A percentile compares a stretch with the other conserved stretches of the same genome.
Evolutionary conservation across 352 stramenopile genomes (phyloP).

Genomic region (Phytophthora crassamura): DNA sequence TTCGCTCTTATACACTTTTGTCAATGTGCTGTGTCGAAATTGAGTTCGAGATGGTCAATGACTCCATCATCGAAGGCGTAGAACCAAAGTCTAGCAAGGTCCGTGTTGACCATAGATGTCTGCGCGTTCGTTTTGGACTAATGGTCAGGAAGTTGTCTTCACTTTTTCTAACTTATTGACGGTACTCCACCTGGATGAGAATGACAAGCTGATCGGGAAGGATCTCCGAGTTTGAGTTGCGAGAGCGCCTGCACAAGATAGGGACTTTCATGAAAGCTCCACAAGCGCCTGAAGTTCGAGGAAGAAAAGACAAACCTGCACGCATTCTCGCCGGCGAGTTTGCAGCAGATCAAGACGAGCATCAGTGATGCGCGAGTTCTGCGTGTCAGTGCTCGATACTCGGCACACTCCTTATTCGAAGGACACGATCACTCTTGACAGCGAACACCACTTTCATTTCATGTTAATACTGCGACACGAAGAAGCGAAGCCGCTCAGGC

Average conservation of each 20-base stretch:
- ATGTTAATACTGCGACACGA: slow-evolving; percentile 18
- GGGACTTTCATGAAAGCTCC: slow-evolving; percentile 46
- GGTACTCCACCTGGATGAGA: slow-evolving; percentile 48
- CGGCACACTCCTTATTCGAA: too few relatives aligned
- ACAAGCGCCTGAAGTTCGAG: slow-evolving; percentile 52
- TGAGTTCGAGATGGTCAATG: slow-evolving; percentile 56
- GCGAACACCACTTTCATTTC: slow-evolving; percentile 11
- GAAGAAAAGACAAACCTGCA: slow-evolving; percentile 46
- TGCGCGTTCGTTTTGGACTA: too few relatives aligned
- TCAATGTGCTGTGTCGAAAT: slow-evolving; percentile 30
- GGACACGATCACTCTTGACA: too few relatives aligned
- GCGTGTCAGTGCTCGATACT: too few relatives aligned
- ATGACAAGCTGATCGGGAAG: slow-evolving; percentile 37
- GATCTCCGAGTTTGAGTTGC: slow-evolving; percentile 40
- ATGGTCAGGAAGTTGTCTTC: neutral
- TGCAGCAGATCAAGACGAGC: slow-evolving; percentile 22
- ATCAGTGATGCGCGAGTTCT: slow-evolving; percentile 24
- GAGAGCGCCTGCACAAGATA: slow-evolving; percentile 42
- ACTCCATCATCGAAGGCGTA: slow-evolving; percentile 24
- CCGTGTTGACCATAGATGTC: too few relatives aligned
- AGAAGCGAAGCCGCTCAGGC: neutral
- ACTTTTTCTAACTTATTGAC: slow-evolving; percentile 42
- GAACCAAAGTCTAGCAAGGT: slow-evolving; percentile 52
- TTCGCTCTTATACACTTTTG: too few relatives aligned
- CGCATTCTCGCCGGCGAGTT: slow-evolving; percentile 20